Conservation (phyloP, 2,329 filamentous ascomycete species). For the Penicillium sp. region DNA sequence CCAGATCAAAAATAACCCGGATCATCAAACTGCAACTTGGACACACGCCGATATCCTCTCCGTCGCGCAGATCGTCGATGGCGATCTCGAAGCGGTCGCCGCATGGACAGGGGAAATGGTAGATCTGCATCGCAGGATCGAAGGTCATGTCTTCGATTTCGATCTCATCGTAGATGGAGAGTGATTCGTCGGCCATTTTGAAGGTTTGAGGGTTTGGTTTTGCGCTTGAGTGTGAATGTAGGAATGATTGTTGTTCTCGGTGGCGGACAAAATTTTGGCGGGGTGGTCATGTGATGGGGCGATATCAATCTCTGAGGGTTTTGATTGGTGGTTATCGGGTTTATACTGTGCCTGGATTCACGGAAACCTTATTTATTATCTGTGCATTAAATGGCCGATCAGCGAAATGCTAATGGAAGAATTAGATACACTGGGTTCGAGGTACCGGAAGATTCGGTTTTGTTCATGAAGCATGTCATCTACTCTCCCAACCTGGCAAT, state of each 20-base stretch:
- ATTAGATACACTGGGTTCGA: too few species aligned
- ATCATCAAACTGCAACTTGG: slow-evolving; percentile 98
- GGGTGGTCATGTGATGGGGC: slow-evolving; percentile 30
- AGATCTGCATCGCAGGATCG: slow-evolving; percentile 78
- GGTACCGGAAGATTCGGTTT: too few species aligned
- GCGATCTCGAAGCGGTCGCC: slow-evolving; percentile 94
- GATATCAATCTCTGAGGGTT: slow-evolving; percentile 2
- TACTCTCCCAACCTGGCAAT: slow-evolving; percentile 21
- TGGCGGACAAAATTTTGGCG: slow-evolving; percentile 14
- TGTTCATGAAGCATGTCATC: neutral
- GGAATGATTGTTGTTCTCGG: neutral
- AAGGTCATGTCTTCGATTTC: slow-evolving; percentile 99
- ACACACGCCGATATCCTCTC: slow-evolving; percentile 93
- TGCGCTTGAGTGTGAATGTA: neutral
- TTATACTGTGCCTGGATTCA: neutral
- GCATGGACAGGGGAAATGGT: slow-evolving; percentile 95
- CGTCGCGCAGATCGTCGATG: slow-evolving; percentile 80
- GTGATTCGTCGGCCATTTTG: slow-evolving; percentile 62
- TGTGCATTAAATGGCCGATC: neutral
- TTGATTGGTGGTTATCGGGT: neutral
- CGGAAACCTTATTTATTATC: neutral
- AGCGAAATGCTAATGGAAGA: neutral
- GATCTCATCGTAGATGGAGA: slow-evolving; percentile 92
- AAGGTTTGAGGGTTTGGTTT: neutral
- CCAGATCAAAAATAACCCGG: slow-evolving; percentile 84